Percentiles rank a stretch among this genome's conserved stretches.
phyloP scores from a whole-genome alignment of 2,329 filamentous ascomycete genomes.

The Cordyceps javanica region DNA sequence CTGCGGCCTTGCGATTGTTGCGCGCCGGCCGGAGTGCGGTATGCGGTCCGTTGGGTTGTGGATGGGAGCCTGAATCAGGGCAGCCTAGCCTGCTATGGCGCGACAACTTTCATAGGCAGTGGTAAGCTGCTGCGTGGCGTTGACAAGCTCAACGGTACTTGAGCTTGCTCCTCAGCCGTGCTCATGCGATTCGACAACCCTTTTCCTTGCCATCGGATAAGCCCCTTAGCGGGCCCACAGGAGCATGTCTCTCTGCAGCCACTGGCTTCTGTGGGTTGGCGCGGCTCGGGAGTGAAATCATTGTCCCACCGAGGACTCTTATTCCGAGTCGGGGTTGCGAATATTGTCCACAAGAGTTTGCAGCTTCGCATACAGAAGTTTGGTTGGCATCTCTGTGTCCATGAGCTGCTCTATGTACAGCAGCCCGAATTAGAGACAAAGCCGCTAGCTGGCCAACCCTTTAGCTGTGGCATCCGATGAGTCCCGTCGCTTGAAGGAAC shows the following conservation, averaged over 20 bases:
- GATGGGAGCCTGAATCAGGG: not conserved
- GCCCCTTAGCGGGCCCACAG: conserved; percentile 9
- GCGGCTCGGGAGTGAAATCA: not conserved
- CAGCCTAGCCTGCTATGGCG: not conserved
- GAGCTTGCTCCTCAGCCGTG: not conserved
- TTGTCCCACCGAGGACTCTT: not conserved
- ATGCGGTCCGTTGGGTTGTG: not conserved
- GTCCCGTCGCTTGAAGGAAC: conserved; percentile 1
- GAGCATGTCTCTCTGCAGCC: conserved; percentile 5
- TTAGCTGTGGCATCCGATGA: not conserved
- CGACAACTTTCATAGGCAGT: not conserved
- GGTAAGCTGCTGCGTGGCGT: not conserved
- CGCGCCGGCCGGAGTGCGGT: no score
- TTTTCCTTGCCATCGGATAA: conserved; percentile 11
- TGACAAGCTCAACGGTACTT: not conserved
- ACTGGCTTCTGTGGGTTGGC: conserved; percentile 3
- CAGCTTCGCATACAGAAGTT: not conserved
- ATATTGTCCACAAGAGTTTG: not conserved
- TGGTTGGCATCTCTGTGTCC: not conserved
- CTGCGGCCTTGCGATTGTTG: no score
- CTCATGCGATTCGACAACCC: not conserved
- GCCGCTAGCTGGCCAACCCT: not conserved
- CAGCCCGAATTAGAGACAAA: not conserved
- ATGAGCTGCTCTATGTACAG: not conserved
- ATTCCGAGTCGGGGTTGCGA: not conserved